Percentiles rank a stretch among this genome's conserved stretches.
Conservation (phyloP, 371 early-diverging fungal genomes). For the Mortierella sp. region DNA sequence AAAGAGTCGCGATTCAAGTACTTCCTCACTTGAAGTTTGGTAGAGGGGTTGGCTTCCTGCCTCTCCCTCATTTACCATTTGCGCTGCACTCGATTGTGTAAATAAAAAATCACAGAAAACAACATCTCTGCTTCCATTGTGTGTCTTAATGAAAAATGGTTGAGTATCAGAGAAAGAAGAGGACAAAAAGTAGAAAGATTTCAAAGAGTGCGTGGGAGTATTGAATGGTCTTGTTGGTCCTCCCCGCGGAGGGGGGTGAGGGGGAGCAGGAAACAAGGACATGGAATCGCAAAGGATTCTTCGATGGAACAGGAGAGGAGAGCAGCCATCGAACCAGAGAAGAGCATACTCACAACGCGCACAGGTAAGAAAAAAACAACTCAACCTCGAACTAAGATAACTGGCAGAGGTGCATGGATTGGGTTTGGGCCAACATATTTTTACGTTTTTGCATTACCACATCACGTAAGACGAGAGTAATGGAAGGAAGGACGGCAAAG, state of each 20-base stretch:
- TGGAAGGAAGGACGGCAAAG: too few relatives aligned
- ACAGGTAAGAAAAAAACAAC: neutral
- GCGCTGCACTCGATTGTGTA: constrained; percentile 4
- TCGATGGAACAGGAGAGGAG: neutral
- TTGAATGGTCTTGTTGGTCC: neutral
- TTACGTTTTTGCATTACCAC: constrained; percentile 1
- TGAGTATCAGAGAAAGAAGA: too few relatives aligned
- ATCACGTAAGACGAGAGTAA: constrained; percentile 1
- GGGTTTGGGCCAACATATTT: neutral
- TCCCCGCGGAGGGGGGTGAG: constrained; percentile 3
- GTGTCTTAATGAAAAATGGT: neutral
- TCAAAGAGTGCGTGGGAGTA: neutral
- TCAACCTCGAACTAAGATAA: neutral
- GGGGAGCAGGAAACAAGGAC: neutral
- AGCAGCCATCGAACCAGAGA: too few relatives aligned
- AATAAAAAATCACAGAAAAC: constrained; percentile 8
- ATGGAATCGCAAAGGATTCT: neutral
- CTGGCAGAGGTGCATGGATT: neutral
- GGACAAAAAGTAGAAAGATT: too few relatives aligned
- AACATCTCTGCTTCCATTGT: neutral
- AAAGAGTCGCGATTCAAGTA: neutral
- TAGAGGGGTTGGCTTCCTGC: neutral
- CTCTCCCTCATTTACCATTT: neutral
- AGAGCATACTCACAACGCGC: neutral
- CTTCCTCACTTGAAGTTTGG: neutral